A percentile compares a stretch with the other conserved stretches of the same genome.
These are phyloP conservation scores for Lathyrus aphaca DNA, from an alignment of 306 rosid genomes.

Conservation along the genomic window DNA sequence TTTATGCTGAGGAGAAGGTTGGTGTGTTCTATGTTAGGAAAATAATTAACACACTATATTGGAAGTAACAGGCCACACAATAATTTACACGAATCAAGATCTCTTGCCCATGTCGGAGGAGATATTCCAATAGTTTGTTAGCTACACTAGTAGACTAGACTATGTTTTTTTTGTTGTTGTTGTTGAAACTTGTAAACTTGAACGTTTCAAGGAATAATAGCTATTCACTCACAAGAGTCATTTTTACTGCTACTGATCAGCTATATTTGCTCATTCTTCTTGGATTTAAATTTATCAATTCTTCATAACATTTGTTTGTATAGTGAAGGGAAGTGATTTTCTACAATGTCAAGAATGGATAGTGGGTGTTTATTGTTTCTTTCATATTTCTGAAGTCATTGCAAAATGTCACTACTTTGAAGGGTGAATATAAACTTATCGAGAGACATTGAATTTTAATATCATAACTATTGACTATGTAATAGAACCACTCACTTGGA, in stretches of 20 bases:
- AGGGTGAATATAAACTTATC: neutral
- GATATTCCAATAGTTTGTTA: neutral
- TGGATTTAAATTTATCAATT: neutral
- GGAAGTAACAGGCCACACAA: too few species aligned
- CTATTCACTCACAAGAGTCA: neutral
- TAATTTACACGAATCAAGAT: neutral
- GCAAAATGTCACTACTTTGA: neutral
- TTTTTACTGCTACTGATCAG: neutral
- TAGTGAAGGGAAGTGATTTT: neutral
- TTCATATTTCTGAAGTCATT: neutral
- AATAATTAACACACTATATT: too few species aligned
- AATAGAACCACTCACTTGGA: neutral
- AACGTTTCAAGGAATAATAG: neutral
- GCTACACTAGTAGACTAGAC: neutral
- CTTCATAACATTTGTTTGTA: neutral
- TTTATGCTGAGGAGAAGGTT: neutral
- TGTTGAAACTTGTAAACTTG: neutral
- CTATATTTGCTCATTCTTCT: neutral
- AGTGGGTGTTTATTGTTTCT: neutral
- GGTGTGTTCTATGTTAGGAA: too few species aligned
- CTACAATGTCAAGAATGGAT: too few species aligned
- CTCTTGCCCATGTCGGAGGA: neutral
- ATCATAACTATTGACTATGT: neutral
- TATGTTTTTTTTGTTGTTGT: too few species aligned
- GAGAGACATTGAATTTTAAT: neutral